Evolutionary conservation across 305 asterid genomes (phyloP).

Genomic region (Fraxinus albicans): DNA sequence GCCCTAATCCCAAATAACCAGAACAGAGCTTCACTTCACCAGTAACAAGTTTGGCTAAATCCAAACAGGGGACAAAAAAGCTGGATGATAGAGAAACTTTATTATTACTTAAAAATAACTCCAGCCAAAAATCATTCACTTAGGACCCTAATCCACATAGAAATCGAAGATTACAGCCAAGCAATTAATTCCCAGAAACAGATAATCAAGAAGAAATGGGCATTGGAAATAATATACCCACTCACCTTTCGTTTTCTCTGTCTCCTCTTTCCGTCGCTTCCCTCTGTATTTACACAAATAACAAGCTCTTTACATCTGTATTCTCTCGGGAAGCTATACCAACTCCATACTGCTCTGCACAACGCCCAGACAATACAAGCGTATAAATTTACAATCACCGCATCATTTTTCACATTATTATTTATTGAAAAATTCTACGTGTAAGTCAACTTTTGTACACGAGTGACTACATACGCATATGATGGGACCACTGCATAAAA

Average conservation of each 20-base stretch:
- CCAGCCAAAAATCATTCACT: background rate
- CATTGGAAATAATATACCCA: background rate
- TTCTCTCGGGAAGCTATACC: background rate
- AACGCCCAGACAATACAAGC: background rate
- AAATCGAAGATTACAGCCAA: background rate
- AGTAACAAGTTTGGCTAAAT: background rate
- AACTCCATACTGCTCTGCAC: background rate
- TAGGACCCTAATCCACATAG: background rate
- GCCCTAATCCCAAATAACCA: background rate
- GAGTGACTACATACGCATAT: too few relatives aligned
- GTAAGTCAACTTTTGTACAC: too few relatives aligned
- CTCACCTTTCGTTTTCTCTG: background rate
- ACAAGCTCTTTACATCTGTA: background rate
- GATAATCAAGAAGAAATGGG: background rate
- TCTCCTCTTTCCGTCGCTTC: background rate
- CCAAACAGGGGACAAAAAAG: background rate
- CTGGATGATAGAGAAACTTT: background rate
- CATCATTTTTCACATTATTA: too few relatives aligned
- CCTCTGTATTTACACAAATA: background rate
- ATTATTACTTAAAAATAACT: background rate
- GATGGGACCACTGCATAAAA: too few relatives aligned
- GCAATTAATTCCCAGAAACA: background rate
- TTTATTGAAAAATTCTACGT: too few relatives aligned
- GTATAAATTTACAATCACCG: too few relatives aligned
- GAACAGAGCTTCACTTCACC: background rate